These are phyloP conservation scores for Leucoagaricus sp. DNA, from an alignment of 1,284 basidiomycete species.

Conservation along the genomic window DNA sequence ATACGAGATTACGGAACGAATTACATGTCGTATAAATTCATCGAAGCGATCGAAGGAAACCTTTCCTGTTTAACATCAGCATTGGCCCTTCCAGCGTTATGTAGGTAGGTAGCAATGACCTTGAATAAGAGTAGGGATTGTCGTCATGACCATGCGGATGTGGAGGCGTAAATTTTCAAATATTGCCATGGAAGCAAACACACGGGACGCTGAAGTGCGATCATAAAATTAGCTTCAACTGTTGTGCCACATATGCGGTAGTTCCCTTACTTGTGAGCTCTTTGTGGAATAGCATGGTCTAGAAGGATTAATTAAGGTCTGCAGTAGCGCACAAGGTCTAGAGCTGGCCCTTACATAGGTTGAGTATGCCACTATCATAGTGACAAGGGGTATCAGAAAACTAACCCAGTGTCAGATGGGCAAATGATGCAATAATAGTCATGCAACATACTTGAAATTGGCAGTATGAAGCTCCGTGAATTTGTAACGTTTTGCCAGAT, in stretches of 20 bases:
- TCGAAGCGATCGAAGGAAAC: slow-evolving; percentile 20
- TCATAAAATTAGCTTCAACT: not conserved
- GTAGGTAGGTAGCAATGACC: not conserved
- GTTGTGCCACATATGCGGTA: not conserved
- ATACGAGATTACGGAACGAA: not conserved
- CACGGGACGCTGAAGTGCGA: slow-evolving; percentile 29
- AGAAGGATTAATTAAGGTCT: not conserved
- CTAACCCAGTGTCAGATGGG: slow-evolving; percentile 30
- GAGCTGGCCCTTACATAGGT: slow-evolving; percentile 33
- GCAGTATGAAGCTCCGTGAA: slow-evolving; percentile 42
- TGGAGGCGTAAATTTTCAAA: slow-evolving; percentile 42
- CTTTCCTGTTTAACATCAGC: not conserved
- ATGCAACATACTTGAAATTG: slow-evolving; percentile 39
- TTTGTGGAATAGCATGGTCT: not conserved
- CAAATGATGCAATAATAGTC: not conserved
- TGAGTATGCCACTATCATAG: slow-evolving; percentile 69
- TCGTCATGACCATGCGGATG: slow-evolving; percentile 21
- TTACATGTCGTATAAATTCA: slow-evolving; percentile 2
- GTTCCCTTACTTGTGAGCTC: not conserved
- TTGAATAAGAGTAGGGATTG: not conserved
- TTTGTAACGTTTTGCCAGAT: slow-evolving; percentile 43
- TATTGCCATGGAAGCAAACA: slow-evolving; percentile 40
- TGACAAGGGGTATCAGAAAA: slow-evolving; percentile 61
- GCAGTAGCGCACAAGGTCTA: too few relatives aligned
- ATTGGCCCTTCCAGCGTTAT: not conserved